Conservation (phyloP, 345 rosid genomes). For the Sisymbrium altissimum region DNA sequence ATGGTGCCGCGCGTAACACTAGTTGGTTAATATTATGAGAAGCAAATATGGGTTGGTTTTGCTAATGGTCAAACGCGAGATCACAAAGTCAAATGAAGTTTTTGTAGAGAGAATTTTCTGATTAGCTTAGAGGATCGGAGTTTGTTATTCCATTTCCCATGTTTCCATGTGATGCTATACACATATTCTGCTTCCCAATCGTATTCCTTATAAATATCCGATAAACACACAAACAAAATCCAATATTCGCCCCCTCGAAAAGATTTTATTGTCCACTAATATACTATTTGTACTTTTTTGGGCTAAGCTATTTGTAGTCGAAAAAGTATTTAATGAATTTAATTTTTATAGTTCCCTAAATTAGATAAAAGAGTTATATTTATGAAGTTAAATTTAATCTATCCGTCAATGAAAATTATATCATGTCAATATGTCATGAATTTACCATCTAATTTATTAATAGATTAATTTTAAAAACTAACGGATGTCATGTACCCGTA, state of each 20-base stretch:
- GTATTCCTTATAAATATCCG: neutral
- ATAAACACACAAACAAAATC: slow-evolving; percentile 13
- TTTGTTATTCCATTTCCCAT: slow-evolving; percentile 35
- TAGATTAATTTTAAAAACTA: no score
- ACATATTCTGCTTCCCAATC: slow-evolving; percentile 14
- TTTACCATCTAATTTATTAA: no score
- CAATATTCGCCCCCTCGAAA: slow-evolving; percentile 7
- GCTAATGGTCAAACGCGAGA: slow-evolving; percentile 34
- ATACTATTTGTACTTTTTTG: neutral
- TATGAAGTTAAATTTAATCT: no score
- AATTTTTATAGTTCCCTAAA: neutral
- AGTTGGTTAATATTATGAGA: neutral
- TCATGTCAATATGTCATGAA: no score
- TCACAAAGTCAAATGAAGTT: slow-evolving; percentile 32
- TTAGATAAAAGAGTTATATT: no score
- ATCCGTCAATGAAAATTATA: no score
- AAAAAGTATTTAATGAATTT: neutral
- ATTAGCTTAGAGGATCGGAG: neutral
- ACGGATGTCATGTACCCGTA: no score
- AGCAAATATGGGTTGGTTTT: slow-evolving; percentile 13
- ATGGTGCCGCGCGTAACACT: neutral
- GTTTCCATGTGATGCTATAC: slow-evolving; percentile 48
- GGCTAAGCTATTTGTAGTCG: neutral
- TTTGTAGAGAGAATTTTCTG: neutral
- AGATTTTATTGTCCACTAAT: slow-evolving; percentile 15